Percentiles rank a stretch among this genome's conserved stretches.
phyloP scores from a whole-genome alignment of 2,329 filamentous ascomycete species.

The Trichoderma hamatum region DNA sequence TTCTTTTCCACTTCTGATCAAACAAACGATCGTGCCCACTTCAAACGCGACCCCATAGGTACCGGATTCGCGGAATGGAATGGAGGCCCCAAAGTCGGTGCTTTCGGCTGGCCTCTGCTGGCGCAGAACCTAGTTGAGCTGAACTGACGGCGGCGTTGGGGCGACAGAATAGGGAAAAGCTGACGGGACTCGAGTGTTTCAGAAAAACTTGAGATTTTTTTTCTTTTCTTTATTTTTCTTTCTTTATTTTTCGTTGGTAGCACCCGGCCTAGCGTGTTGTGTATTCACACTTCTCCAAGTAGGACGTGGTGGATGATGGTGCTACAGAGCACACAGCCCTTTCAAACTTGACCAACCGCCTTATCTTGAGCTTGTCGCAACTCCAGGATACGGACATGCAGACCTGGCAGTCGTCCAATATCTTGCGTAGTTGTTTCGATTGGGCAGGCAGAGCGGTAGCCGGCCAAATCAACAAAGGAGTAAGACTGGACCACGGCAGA shows the following conservation, averaged over 20 bases:
- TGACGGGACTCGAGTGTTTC: slow-evolving; percentile 7
- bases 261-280: not conserved
- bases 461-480: not conserved
- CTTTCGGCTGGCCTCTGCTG: slow-evolving; percentile 1
- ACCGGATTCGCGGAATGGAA: slow-evolving; percentile 15
- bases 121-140: slow-evolving; percentile 7
- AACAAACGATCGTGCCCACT: not conserved
- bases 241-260: not conserved
- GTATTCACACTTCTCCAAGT: not conserved
- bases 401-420: not conserved
- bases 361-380: slow-evolving; percentile 1
- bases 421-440: not conserved
- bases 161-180: not conserved
- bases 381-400: not conserved
- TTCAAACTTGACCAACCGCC: not conserved
- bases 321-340: slow-evolving; percentile 2
- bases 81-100: not conserved
- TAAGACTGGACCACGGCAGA: slow-evolving; percentile 2
- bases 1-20: not conserved
- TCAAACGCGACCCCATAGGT: not conserved
- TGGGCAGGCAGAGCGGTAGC: not conserved
- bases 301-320: not conserved
- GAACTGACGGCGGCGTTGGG: slow-evolving; percentile 8
- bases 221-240: not conserved
- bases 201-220: not conserved